Conservation (phyloP, 345 rosid genomes). For the Garcia nutans region DNA sequence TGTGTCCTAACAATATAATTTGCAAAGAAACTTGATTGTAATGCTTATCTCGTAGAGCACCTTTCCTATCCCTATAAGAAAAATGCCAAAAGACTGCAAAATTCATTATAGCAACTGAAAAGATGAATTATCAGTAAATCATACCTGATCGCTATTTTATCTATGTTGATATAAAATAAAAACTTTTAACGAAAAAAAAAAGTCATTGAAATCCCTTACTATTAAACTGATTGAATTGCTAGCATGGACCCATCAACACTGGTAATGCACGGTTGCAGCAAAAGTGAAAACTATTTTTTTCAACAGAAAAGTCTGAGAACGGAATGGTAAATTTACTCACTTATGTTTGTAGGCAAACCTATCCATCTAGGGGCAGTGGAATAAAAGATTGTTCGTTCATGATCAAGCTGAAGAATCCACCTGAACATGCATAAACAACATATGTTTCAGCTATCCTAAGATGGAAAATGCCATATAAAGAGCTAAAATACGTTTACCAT, state of each 20-base stretch:
- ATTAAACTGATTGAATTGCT: conserved; percentile 10
- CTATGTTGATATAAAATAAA: not conserved
- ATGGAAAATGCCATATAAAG: not conserved
- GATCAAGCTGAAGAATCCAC: conserved; percentile 96
- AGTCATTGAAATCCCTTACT: conserved; percentile 4
- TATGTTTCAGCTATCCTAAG: not conserved
- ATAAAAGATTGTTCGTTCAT: conserved; percentile 74
- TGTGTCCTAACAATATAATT: not conserved
- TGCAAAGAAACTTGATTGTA: not conserved
- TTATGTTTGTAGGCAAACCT: conserved; percentile 39
- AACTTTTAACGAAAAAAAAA: not conserved
- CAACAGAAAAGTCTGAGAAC: not conserved
- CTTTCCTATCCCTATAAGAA: not conserved
- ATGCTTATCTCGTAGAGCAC: not conserved
- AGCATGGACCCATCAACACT: not conserved
- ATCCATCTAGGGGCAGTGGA: conserved; percentile 94
- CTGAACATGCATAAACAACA: conserved; percentile 34
- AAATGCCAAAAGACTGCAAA: conserved; percentile 1
- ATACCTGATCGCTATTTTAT: not conserved
- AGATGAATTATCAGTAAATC: not conserved
- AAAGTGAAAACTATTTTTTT: no score
- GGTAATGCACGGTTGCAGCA: not conserved
- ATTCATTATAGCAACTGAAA: not conserved
- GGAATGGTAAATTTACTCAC: conserved; percentile 34
- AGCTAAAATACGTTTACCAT: conserved; percentile 47